phyloP scores from a whole-genome alignment of 805 yeast species.

The Pichia manshurica region DNA sequence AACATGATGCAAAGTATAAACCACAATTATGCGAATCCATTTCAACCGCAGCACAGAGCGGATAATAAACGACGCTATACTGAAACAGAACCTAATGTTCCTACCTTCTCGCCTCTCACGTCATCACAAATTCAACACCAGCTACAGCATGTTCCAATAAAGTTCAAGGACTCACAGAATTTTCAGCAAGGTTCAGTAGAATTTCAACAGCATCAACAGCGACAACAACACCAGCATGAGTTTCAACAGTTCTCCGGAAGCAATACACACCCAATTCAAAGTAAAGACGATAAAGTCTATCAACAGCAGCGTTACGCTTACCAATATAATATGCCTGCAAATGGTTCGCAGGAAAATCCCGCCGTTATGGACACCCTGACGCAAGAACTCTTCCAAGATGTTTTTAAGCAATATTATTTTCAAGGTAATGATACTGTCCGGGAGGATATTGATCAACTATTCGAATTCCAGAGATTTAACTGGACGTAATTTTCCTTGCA shows the following conservation, averaged over 20 bases:
- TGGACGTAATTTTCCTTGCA: constrained; percentile 5
- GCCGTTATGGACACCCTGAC: constrained; percentile 11
- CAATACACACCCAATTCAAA: no score
- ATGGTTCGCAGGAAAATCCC: constrained; percentile 7
- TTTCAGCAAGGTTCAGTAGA: neutral
- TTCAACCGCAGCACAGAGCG: neutral
- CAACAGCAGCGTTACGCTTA: neutral
- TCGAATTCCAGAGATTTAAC: constrained; percentile 3
- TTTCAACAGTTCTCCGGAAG: no score
- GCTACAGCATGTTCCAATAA: neutral
- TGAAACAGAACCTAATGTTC: neutral
- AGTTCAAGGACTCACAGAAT: neutral
- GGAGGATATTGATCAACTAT: constrained; percentile 7
- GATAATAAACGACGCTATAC: neutral
- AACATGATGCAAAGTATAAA: neutral
- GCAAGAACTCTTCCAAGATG: constrained; percentile 23
- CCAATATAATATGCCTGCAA: neutral
- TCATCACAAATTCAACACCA: neutral
- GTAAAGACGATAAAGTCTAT: neutral
- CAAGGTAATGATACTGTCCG: constrained; percentile 14
- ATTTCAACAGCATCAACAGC: neutral
- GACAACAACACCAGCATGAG: neutral
- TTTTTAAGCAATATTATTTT: constrained; percentile 23
- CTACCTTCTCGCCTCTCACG: neutral
- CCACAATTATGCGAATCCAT: neutral